Evolutionary conservation across 2,329 filamentous ascomycete species (phyloP).

Genomic region (Tolypocladium nubicola): DNA sequence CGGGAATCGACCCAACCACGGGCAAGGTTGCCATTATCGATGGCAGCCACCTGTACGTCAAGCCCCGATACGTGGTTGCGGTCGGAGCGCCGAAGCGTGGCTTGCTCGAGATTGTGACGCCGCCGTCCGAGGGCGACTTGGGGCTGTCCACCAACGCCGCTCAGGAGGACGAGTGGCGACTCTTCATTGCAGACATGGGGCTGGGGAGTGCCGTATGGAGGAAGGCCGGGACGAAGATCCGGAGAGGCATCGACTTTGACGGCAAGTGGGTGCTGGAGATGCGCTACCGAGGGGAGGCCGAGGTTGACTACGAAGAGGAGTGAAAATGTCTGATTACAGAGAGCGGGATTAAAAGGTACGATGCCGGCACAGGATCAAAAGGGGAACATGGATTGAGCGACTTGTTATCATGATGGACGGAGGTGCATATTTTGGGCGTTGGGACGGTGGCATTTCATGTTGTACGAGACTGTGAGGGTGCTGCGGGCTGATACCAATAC

Average conservation of each 20-base stretch:
- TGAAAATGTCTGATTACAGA: slow-evolving; percentile 4
- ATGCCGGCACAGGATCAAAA: neutral
- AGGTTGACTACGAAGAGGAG: slow-evolving; percentile 13
- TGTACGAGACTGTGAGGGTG: neutral
- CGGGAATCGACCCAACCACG: slow-evolving; percentile 71
- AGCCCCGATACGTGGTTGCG: slow-evolving; percentile 72
- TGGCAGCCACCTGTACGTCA: slow-evolving; percentile 67
- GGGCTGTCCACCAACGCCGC: slow-evolving; percentile 16
- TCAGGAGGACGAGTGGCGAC: slow-evolving; percentile 57
- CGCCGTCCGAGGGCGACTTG: slow-evolving; percentile 28
- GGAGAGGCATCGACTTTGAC: slow-evolving; percentile 81
- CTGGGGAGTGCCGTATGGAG: slow-evolving; percentile 75
- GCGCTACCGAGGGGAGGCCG: slow-evolving; percentile 30
- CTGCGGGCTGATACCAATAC: neutral
- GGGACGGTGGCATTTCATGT: neutral
- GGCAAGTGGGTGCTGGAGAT: slow-evolving; percentile 75
- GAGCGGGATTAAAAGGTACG: neutral
- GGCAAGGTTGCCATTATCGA: slow-evolving; percentile 60
- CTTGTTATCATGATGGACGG: neutral
- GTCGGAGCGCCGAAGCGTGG: slow-evolving; percentile 83
- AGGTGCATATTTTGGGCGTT: neutral
- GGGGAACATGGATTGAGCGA: neutral
- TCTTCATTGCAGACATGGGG: slow-evolving; percentile 81
- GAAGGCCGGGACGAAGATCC: slow-evolving; percentile 69
- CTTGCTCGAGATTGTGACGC: slow-evolving; percentile 64